Base-by-base conservation (phyloP, 106 monocot species). In the Amphibolis antarctica region DNA sequence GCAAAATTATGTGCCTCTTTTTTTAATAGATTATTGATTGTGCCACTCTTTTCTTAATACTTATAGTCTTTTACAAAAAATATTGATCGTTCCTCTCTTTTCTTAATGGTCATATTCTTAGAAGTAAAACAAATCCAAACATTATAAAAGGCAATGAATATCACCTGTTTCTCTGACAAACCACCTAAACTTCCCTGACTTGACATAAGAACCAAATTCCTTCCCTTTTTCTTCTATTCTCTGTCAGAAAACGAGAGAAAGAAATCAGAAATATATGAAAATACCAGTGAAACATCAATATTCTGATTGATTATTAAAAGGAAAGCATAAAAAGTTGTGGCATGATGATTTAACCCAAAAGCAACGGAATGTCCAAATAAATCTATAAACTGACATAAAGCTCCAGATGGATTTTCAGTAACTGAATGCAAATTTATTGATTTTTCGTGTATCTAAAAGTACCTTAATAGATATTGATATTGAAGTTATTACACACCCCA, bases 141-240 rank as follows among this genome's bases (percentile, higher is more conserved):
- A 36, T 7, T 36, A 36, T 36, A 36, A 7, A 4, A 60, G 29
- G 22, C 17, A 60, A 42, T 12, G 43, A 60, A 44, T 19, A 12
- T 60, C 42, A 94, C 89, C 94, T 81, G 86, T 89, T 84, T 96
- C 94, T 78, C 94, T 82, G 54, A 96, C 94, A 65, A 96, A 96
- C 94, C 94, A 96, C 45, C 79, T 79, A 58, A 89, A 64, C 18
- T 78, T 74, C 60, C 89, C 94, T 50, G 94, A 84, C 79, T 82
- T 84, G 6, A 96, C 84, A 70, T 82, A 89, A 44, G 83, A 79
- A 13, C 94, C 94, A 72, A 80, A 96, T n/a, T 96, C 94, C 65
- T 69, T 89, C 25, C 94, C 94, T 63, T 96, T 89, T 71, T 89
- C 83, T 76, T 96, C 89, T 60, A 84, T 96, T 76, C 94, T 96